Evolutionary conservation across 805 yeast genomes (phyloP).

Genomic region (Pichia thaimueangensis): DNA sequence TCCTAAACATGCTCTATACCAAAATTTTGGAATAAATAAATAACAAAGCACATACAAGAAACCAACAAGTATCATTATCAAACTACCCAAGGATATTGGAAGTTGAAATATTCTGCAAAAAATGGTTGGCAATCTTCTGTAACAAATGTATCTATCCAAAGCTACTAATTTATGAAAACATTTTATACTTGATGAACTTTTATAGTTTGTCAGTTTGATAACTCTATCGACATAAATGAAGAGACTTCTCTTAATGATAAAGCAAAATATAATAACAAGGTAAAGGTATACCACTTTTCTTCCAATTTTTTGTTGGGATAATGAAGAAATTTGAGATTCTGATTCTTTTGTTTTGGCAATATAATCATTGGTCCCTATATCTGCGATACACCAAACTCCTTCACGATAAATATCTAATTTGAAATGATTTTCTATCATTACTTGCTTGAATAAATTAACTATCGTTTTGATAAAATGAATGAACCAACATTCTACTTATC

Average conservation of each 20-base stretch:
- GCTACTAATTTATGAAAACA: neutral
- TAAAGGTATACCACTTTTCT: neutral
- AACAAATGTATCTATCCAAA: neutral
- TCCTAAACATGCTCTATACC: neutral
- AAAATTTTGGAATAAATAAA: neutral
- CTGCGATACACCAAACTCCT: neutral
- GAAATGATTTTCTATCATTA: neutral
- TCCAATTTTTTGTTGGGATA: neutral
- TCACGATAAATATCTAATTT: neutral
- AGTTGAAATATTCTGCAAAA: neutral
- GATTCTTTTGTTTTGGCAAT: neutral
- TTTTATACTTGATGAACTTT: neutral
- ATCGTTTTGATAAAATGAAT: too few species aligned
- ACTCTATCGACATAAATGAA: neutral
- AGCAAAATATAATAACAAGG: neutral
- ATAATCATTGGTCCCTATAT: neutral
- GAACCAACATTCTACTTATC: too few species aligned
- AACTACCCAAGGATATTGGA: neutral
- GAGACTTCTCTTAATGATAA: neutral
- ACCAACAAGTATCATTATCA: neutral
- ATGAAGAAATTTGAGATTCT: neutral
- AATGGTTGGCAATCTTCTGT: neutral
- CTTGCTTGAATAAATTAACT: too few species aligned
- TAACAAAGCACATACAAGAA: neutral
- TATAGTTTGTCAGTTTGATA: neutral